Conservation (phyloP, 768 basidiomycete species). For the Harrya chromipes region DNA sequence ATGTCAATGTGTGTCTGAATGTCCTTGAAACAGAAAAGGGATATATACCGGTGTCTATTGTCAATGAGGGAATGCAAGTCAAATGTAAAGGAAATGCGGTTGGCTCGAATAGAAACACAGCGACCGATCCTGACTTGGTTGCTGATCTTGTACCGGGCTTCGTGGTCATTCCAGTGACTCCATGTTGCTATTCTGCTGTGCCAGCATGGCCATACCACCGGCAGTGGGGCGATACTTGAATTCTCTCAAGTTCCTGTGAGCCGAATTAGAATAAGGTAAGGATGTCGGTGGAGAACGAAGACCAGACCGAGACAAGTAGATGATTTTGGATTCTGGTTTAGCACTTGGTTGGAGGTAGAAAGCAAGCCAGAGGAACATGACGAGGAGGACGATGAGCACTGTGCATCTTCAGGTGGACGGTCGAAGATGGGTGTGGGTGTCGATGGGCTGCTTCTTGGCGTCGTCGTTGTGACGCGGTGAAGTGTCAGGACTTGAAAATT, state of each 20-base stretch:
- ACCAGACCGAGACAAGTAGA: conserved; percentile 62
- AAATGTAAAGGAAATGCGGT: conserved; percentile 34
- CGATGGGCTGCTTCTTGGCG: too few species aligned
- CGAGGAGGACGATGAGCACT: conserved; percentile 39
- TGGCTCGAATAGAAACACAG: conserved; percentile 30
- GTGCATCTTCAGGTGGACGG: conserved; percentile 48
- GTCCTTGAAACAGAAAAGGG: not conserved
- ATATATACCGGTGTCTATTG: conserved; percentile 35
- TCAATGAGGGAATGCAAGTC: conserved; percentile 44
- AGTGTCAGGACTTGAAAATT: too few species aligned
- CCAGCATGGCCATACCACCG: too few species aligned
- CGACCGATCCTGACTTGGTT: conserved; percentile 30
- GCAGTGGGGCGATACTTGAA: conserved; percentile 80
- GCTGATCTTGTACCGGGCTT: conserved; percentile 26
- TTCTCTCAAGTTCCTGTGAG: conserved; percentile 72
- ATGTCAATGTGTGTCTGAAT: not conserved
- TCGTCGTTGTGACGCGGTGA: too few species aligned
- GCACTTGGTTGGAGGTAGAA: conserved; percentile 30
- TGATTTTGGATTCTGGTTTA: conserved; percentile 40
- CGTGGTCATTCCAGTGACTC: too few species aligned
- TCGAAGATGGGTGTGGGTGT: conserved; percentile 22
- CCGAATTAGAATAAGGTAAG: not conserved
- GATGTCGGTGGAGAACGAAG: not conserved
- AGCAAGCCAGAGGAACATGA: conserved; percentile 44
- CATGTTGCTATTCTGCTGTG: too few species aligned